Percentiles rank a stretch among this genome's conserved stretches.
Conservation (phyloP, 306 rosid species). For the Cicer pinnatifidum region DNA sequence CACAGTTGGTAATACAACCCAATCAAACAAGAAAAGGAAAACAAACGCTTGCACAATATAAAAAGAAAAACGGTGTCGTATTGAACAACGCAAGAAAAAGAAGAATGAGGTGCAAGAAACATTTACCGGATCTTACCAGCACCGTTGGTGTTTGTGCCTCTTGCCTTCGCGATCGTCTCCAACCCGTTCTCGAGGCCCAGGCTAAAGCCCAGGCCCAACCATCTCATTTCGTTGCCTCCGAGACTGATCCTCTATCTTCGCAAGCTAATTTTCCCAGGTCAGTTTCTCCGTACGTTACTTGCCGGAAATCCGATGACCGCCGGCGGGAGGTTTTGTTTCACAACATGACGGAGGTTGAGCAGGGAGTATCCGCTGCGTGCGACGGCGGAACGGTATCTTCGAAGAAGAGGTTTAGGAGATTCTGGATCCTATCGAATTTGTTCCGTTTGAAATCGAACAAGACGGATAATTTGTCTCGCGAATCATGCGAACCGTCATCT, state of each 20-base stretch:
- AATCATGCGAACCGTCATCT: conserved; percentile 46
- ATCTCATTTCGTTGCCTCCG: conserved; percentile 39
- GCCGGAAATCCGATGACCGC: conserved; percentile 58
- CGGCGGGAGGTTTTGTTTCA: conserved; percentile 50
- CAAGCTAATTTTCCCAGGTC: conserved; percentile 67
- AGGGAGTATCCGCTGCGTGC: conserved; percentile 37
- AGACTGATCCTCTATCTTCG: conserved; percentile 51
- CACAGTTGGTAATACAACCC: conserved; percentile 23
- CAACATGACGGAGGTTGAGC: conserved; percentile 69
- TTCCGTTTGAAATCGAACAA: conserved; percentile 59
- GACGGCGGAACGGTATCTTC: conserved; percentile 27
- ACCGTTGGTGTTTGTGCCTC: conserved; percentile 85
- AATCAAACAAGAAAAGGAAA: neutral
- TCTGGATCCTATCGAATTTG: conserved; percentile 53
- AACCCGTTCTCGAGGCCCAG: conserved; percentile 52
- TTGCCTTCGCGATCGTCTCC: conserved; percentile 84
- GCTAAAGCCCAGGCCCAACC: conserved; percentile 43
- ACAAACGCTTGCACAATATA: neutral
- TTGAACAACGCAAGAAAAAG: neutral
- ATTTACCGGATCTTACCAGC: conserved; percentile 65
- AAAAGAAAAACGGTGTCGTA: conserved; percentile 35
- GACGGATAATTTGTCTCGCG: conserved; percentile 43
- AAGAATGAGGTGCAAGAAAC: conserved; percentile 84
- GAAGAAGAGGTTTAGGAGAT: conserved; percentile 53
- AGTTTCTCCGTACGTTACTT: conserved; percentile 70